A percentile compares a stretch with the other conserved stretches of the same genome.
phyloP scores from a whole-genome alignment of 495 filamentous ascomycete species.

The Ramalina peruviana region DNA sequence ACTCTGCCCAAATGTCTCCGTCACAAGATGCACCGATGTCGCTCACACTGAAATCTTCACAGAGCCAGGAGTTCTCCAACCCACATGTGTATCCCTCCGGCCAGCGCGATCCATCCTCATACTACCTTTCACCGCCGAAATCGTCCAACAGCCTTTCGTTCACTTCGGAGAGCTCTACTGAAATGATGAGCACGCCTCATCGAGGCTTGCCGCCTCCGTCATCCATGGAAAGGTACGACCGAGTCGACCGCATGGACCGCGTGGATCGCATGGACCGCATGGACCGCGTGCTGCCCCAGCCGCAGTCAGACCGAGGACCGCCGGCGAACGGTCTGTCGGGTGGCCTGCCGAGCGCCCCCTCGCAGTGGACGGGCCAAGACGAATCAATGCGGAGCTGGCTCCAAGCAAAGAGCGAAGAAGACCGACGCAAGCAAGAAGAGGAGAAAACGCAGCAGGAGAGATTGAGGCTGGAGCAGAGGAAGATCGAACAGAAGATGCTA shows the following conservation, averaged over 20 bases:
- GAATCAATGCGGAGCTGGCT: conserved; percentile 76
- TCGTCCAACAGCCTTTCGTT: conserved; percentile 1
- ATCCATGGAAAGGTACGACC: conserved; percentile 12
- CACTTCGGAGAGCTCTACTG: background rate
- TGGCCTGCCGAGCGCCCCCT: conserved; percentile 54
- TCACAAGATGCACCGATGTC: conserved; percentile 19
- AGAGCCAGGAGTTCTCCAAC: conserved; percentile 27
- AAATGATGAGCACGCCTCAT: conserved; percentile 25
- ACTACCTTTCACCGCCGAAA: conserved; percentile 20
- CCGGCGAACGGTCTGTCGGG: conserved; percentile 29
- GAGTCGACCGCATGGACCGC: background rate
- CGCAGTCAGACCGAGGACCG: conserved; percentile 22
- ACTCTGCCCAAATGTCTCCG: background rate
- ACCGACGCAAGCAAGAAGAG: conserved; percentile 71
- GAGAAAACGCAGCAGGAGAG: conserved; percentile 75
- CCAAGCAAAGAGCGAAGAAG: conserved; percentile 71
- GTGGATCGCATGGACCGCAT: conserved; percentile 1
- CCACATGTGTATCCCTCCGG: conserved; percentile 28
- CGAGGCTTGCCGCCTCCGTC: conserved; percentile 28
- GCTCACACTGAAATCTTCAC: conserved; percentile 29
- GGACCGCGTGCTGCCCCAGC: conserved; percentile 17
- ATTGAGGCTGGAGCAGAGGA: conserved; percentile 64
- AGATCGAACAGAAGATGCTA: conserved; percentile 72
- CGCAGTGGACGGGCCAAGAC: conserved; percentile 60
- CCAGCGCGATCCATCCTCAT: conserved; percentile 23